A percentile compares a stretch with the other conserved stretches of the same genome.
Conservation (phyloP, 2,329 filamentous ascomycete genomes). For the Intubia oerlemansii region DNA sequence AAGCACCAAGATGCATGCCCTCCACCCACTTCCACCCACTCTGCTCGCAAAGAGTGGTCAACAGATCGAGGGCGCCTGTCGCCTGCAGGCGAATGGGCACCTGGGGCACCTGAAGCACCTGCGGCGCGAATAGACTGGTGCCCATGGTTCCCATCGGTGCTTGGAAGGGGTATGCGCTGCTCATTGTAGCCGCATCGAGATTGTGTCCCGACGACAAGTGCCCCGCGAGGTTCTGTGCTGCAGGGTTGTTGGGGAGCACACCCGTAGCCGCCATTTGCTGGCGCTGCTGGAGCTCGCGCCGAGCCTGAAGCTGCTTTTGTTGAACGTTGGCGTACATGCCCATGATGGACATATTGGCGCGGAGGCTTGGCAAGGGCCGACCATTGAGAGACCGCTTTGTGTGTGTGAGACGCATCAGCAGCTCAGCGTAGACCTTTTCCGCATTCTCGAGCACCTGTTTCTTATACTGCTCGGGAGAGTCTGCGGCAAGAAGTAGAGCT, state of each 20-base stretch:
- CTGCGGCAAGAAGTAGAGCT: slow-evolving; percentile 2
- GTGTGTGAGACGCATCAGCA: slow-evolving; percentile 43
- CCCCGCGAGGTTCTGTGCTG: too few relatives aligned
- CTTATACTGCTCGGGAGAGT: slow-evolving; percentile 27
- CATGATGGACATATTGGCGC: too few relatives aligned
- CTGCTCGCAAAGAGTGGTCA: slow-evolving; percentile 56
- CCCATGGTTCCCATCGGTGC: slow-evolving; percentile 1
- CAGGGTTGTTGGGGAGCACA: too few relatives aligned
- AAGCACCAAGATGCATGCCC: slow-evolving; percentile 78
- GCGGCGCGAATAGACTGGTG: not conserved
- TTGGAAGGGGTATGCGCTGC: too few relatives aligned
- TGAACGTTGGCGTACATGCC: too few relatives aligned
- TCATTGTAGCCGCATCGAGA: too few relatives aligned
- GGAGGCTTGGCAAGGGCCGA: slow-evolving; percentile 17
- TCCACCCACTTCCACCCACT: slow-evolving; percentile 79
- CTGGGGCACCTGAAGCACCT: too few relatives aligned
- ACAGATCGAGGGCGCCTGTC: slow-evolving; percentile 44
- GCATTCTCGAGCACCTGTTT: slow-evolving; percentile 49
- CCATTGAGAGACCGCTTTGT: slow-evolving; percentile 26
- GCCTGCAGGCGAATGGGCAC: too few relatives aligned
- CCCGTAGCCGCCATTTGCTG: too few relatives aligned
- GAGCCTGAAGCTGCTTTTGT: slow-evolving; percentile 1
- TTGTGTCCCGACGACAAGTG: too few relatives aligned
- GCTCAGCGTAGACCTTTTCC: slow-evolving; percentile 51
- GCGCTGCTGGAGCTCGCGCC: not conserved